Conservation (phyloP, 2,329 filamentous ascomycete species). For the Lachnellula willkommii region DNA sequence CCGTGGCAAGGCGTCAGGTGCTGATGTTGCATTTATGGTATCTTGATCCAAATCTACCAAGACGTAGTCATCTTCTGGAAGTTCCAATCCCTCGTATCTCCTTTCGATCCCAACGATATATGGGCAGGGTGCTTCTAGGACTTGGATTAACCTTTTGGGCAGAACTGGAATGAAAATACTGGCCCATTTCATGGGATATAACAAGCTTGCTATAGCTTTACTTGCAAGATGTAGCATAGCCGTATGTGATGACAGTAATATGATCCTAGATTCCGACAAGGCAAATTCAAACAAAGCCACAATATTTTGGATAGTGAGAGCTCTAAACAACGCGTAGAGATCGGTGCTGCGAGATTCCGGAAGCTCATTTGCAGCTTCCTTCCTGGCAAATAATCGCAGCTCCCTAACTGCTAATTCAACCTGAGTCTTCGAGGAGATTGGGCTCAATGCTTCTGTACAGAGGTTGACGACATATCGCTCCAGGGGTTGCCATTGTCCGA, state of each 20-base stretch:
- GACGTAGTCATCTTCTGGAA: constrained; percentile 94
- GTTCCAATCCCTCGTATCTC: constrained; percentile 76
- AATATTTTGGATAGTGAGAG: constrained; percentile 85
- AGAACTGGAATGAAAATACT: constrained; percentile 92
- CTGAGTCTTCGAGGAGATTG: constrained; percentile 89
- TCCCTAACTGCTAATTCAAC: constrained; percentile 89
- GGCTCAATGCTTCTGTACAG: constrained; percentile 89
- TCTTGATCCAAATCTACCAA: constrained; percentile 91
- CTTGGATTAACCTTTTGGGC: constrained; percentile 80
- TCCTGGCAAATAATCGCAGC: constrained; percentile 83
- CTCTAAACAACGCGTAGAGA: constrained; percentile 86
- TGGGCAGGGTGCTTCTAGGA: constrained; percentile 88
- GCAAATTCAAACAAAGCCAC: constrained; percentile 90
- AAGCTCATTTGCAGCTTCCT: constrained; percentile 88
- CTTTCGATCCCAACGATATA: constrained; percentile 96
- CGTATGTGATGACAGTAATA: constrained; percentile 90
- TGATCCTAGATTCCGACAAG: constrained; percentile 88
- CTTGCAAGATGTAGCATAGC: constrained; percentile 93
- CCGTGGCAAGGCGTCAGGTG: constrained; percentile 73
- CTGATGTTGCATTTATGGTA: constrained; percentile 75
- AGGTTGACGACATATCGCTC: constrained; percentile 97
- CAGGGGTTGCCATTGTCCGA: constrained; percentile 92
- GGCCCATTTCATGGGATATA: constrained; percentile 90
- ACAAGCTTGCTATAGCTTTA: constrained; percentile 74
- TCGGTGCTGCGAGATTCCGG: constrained; percentile 88